Conservation (phyloP, 345 rosid genomes). For the Microcos paniculata region DNA sequence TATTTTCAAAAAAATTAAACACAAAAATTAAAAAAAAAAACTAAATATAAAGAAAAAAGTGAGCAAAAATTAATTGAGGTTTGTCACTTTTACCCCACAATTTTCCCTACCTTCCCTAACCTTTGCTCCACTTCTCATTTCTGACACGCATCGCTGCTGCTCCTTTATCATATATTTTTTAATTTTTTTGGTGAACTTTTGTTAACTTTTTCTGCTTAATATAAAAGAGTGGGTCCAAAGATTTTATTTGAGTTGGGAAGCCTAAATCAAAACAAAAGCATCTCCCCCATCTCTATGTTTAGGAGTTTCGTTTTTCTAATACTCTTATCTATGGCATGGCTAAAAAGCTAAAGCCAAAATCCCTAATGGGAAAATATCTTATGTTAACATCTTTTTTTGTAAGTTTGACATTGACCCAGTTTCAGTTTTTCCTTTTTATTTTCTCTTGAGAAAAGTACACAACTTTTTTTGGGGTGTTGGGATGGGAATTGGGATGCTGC, state of each 20-base stretch:
- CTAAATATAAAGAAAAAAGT: neutral
- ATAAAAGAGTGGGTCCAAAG: neutral
- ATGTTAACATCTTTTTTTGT: neutral
- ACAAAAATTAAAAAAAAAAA: neutral
- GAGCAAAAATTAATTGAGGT: too few relatives aligned
- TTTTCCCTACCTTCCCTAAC: neutral
- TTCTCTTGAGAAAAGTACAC: neutral
- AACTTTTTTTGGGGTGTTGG: too few relatives aligned
- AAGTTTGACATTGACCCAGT: neutral
- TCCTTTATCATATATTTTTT: too few relatives aligned
- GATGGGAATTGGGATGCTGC: neutral
- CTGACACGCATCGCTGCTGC: neutral
- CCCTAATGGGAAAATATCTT: neutral
- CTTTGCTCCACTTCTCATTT: constrained; percentile 1
- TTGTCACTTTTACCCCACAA: neutral
- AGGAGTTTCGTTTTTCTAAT: too few relatives aligned
- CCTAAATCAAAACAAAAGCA: neutral
- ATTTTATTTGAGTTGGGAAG: too few relatives aligned
- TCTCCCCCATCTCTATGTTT: neutral
- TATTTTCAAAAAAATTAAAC: too few relatives aligned
- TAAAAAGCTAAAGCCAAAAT: too few relatives aligned
- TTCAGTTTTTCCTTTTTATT: neutral
- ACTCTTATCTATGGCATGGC: too few relatives aligned
- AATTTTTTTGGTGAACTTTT: too few relatives aligned
- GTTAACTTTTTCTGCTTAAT: too few relatives aligned